Conservation (phyloP, 495 filamentous ascomycete species). For the Annulohypoxylon stygium region DNA sequence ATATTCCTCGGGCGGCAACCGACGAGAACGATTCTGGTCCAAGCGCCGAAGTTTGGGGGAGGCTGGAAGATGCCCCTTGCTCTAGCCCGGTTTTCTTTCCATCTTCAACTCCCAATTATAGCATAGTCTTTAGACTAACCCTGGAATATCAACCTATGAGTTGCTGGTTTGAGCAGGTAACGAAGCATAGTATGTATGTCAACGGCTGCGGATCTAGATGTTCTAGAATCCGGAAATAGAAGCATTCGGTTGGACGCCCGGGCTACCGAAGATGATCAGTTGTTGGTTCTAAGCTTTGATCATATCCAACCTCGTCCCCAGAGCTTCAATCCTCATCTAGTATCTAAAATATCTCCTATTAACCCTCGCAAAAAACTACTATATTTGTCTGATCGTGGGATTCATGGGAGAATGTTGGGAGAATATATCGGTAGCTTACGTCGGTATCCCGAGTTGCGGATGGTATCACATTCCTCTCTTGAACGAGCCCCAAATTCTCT, state of each 20-base stretch:
- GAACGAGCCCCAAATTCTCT: slow-evolving; percentile 21
- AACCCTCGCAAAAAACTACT: not conserved
- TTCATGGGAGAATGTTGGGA: not conserved
- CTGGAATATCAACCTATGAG: not conserved
- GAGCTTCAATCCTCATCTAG: not conserved
- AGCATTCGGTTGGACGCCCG: not conserved
- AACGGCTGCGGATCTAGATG: not conserved
- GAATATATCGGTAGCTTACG: not conserved
- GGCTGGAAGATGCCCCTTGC: not conserved
- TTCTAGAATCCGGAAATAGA: not conserved
- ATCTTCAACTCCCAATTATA: not conserved
- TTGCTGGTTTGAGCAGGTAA: not conserved
- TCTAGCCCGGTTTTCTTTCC: not conserved
- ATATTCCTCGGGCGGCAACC: not conserved
- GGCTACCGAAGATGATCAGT: not conserved
- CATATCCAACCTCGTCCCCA: not conserved
- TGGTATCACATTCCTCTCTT: slow-evolving; percentile 42
- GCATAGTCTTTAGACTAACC: not conserved
- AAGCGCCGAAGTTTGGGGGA: not conserved
- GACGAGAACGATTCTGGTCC: not conserved
- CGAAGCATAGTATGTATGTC: not conserved
- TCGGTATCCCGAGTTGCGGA: slow-evolving; percentile 30
- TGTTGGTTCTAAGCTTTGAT: not conserved
- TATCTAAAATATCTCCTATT: not conserved
- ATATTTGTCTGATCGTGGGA: not conserved